Base-by-base conservation (phyloP, 1,139 yeast genomes). In the Protomyces pachydermus region DNA sequence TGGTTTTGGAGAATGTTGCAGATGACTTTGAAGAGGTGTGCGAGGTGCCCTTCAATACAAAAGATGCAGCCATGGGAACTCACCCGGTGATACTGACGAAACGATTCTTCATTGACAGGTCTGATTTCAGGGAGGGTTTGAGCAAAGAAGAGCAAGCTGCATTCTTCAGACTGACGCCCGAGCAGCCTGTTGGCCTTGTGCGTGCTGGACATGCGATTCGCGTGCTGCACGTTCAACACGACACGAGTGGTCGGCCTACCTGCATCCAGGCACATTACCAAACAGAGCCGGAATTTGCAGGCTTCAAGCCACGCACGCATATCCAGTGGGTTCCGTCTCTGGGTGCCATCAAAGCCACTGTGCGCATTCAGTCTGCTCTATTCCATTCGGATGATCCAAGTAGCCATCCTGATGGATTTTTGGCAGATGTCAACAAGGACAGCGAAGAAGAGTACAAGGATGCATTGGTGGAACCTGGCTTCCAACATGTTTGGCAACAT, bases 321-420 rank as follows among this genome's bases (percentile, higher is more conserved):
- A 91, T 95, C 73, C 98, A 95, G 78, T 95, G 99, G 99, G 85
- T 95, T 65, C 32, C 34, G 23, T 79, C 85, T 18, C 79, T 80
- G 50, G 81, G 82, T 67, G 56, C 62, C 18, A 28, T 51, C 23
- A 79, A 83, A 71, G 77, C 79, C 56, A 84, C 90, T 6, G 89
- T 91, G 34, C 84, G 98, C 76, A 81, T 90, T 67, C 90, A 91
- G 78, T 88, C 90, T 73, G 95, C 86, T 74, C 80, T 95, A 68
- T 95, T 95, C 82, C 84, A 85, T 68, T 85, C 95, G 65, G 98
- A 93, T 72, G 93, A 93, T 74, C 99, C 99, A 52, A 80, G 86
- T 18, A 84, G 88, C 23, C 84, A 88, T 72, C 96, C 97, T 38
- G 93, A 86, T 60, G 98, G 97, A 2, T 91, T 79, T 79, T 79